Base-by-base conservation (phyloP, 305 asterid species). In the Salvia sclarea region DNA sequence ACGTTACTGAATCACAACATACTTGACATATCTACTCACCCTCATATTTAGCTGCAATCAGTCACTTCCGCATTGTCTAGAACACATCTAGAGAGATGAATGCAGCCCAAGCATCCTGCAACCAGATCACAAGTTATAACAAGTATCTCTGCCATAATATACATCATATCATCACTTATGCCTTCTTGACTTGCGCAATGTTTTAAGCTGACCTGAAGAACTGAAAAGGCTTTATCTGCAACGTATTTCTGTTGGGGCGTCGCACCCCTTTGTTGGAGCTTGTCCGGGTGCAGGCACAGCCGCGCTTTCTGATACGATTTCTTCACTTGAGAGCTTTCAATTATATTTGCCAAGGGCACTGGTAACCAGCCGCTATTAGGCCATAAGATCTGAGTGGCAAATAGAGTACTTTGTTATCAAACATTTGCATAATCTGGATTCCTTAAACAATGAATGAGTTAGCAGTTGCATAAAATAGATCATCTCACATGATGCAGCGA, bases 291-390 rank as follows among this genome's bases (percentile, higher is more conserved):
- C 66, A 91, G 81, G 63, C 94, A 83, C 52, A 91, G 67, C 59
- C 92, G 76, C 7, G 97, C 97, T 75, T 69, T 88, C 83, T 91
- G 96, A 66, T 88, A 91, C 1, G 93, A 89, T 74, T 86, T 91
- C 80, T 84, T 91, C 79, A 88, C 91, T 57, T 80, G 79, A 2
- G 87, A 64, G 57, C 77, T 79, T 56, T 83, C 89, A 52, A 76
- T 78, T 40, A 88, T 71, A 61, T 61, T 79, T 8, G 82, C 21
- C 33, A 83, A 49, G 35, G 91, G 79, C 22, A 79, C 57, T 8
- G 87, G 72, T 14, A 68, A 21, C 96, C 96, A 91, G 16, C 95
- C 93, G 61, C 87, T 84, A 17, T 79, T 75, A 9, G 81, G 76
- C 95, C 93, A 90, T 75, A 90, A 62, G 71, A 90, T 83, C 97